phyloP scores from a whole-genome alignment of 768 basidiomycete genomes.

The Tricholoma bakamatsutake region DNA sequence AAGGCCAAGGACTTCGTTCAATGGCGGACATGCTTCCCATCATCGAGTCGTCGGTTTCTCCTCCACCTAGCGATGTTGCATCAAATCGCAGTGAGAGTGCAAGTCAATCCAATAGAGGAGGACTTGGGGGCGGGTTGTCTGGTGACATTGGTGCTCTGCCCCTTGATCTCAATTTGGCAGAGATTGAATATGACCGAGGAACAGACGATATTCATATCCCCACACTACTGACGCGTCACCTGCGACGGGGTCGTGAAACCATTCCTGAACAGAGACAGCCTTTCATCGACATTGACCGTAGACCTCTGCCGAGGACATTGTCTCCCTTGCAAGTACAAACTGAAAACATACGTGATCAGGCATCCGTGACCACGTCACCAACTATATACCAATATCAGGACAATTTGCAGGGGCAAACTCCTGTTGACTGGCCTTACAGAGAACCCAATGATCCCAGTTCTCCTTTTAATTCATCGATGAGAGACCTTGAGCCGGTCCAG shows the following conservation, averaged over 20 bases:
- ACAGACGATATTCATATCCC: constrained; percentile 22
- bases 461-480: constrained; percentile 23
- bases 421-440: constrained; percentile 35
- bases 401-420: not conserved
- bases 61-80: constrained; percentile 54
- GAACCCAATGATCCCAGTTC: constrained; percentile 32
- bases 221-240: constrained; percentile 2
- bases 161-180: constrained; percentile 69
- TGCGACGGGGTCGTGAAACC: constrained; percentile 5
- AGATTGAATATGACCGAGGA: constrained; percentile 71
- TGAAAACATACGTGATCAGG: not conserved
- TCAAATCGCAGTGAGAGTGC: constrained; percentile 49
- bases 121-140: constrained; percentile 25
- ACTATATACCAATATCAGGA: not conserved
- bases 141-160: constrained; percentile 54
- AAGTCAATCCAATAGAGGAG: constrained; percentile 44
- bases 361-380: not conserved
- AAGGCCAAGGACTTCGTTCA: constrained; percentile 23
- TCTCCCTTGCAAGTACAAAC: not conserved
- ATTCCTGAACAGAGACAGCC: constrained; percentile 5
- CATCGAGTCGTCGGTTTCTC: constrained; percentile 55
- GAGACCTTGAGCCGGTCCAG: constrained; percentile 35
- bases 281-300: constrained; percentile 1
- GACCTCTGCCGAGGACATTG: not conserved
- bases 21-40: constrained; percentile 51